phyloP scores from a whole-genome alignment of 2,329 filamentous ascomycete genomes.

The Aspergillus ustus region DNA sequence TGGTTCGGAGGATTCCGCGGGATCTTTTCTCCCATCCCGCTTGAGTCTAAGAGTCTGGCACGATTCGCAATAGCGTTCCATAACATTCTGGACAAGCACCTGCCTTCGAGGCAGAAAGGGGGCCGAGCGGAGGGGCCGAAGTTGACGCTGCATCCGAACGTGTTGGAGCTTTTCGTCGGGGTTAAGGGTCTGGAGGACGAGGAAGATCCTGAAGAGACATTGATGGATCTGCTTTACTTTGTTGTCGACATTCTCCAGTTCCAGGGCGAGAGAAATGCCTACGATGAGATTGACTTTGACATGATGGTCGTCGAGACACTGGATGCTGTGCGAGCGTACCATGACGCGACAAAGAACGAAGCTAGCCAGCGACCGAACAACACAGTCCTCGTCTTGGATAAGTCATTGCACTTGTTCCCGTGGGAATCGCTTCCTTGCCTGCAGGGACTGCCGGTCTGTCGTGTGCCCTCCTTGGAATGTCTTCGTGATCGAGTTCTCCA shows the following conservation, averaged over 20 bases:
- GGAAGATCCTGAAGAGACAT: conserved; percentile 80
- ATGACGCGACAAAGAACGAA: conserved; percentile 54
- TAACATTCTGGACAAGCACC: conserved; percentile 76
- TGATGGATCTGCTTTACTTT: conserved; percentile 95
- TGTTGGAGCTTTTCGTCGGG: conserved; percentile 87
- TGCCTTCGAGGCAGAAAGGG: conserved; percentile 76
- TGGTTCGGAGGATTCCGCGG: conserved; percentile 96
- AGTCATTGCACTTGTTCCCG: conserved; percentile 85
- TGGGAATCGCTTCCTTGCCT: conserved; percentile 96
- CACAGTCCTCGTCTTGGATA: conserved; percentile 89
- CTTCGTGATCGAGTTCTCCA: conserved; percentile 76
- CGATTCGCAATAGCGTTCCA: conserved; percentile 80
- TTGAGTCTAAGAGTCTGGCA: conserved; percentile 67
- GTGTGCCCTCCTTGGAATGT: conserved; percentile 83
- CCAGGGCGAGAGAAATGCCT: conserved; percentile 92
- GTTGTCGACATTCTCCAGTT: conserved; percentile 96
- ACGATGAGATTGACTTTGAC: conserved; percentile 97
- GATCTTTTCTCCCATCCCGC: conserved; percentile 78
- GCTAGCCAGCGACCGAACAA: conserved; percentile 56
- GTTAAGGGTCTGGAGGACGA: conserved; percentile 74
- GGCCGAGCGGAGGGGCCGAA: conserved; percentile 58
- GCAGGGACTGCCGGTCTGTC: conserved; percentile 76
- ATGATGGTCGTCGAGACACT: conserved; percentile 84
- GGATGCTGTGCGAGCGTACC: conserved; percentile 81
- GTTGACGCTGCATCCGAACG: conserved; percentile 64